phyloP scores from a whole-genome alignment of 139 green algal species.

The Microglena sp. region DNA sequence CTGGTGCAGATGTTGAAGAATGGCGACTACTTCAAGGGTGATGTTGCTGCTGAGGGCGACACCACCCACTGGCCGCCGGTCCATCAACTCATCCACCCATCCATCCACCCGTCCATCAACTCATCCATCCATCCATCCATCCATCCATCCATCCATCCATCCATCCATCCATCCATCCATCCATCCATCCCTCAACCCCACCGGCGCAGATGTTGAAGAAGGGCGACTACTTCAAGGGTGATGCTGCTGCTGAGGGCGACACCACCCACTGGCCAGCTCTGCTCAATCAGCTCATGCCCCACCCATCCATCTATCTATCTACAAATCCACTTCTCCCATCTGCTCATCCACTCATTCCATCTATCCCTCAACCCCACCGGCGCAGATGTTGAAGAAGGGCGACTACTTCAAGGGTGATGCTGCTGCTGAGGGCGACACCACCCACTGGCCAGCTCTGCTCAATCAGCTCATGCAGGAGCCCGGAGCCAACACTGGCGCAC shows the following conservation, averaged over 20 bases:
- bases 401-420: neutral
- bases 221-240: neutral
- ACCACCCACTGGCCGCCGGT: neutral
- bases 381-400: neutral
- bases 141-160: neutral
- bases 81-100: neutral
- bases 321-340: neutral
- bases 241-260: neutral
- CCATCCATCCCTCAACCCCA: neutral
- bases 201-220: neutral
- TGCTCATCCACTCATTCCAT: neutral
- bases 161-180: too few relatives aligned
- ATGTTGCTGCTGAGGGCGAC: neutral
- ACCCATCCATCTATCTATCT: too few relatives aligned
- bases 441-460: neutral
- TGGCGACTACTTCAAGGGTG: conserved; percentile 1
- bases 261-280: neutral
- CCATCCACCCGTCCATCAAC: too few relatives aligned
- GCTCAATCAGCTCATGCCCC: neutral
- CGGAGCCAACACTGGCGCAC: conserved; percentile 11
- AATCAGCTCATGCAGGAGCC: neutral
- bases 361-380: neutral
- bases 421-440: neutral
- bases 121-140: neutral
- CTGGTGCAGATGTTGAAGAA: neutral